Percentiles rank a stretch among this genome's conserved stretches.
phyloP scores from a whole-genome alignment of 331 rosid species.

The Malus hybrid region DNA sequence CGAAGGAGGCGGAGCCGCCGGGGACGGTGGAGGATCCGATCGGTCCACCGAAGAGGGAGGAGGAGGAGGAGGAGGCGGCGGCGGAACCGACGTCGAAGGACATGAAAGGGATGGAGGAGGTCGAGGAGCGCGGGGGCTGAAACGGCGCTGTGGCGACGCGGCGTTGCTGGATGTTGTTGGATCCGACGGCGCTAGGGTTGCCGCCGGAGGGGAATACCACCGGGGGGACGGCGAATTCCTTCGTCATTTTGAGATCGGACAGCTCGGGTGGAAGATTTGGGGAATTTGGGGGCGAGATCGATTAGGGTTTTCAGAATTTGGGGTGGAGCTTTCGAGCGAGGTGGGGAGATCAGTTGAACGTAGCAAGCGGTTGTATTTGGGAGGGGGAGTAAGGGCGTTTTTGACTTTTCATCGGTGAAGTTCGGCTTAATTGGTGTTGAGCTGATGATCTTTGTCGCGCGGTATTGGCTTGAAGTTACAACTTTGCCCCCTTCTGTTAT shows the following conservation, averaged over 20 bases:
- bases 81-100: conserved; percentile 87
- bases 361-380: background rate
- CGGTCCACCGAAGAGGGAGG: conserved; percentile 48
- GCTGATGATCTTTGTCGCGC: background rate
- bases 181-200: conserved; percentile 35
- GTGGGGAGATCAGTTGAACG: background rate
- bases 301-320: conserved; percentile 7
- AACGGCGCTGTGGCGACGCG: conserved; percentile 80
- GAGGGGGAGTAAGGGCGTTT: background rate
- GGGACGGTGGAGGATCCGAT: conserved; percentile 26
- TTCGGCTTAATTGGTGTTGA: background rate
- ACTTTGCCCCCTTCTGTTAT: background rate
- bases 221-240: conserved; percentile 76
- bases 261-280: background rate
- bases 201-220: conserved; percentile 76
- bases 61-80: conserved; percentile 53
- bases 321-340: conserved; percentile 4
- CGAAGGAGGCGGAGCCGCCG: conserved; percentile 44
- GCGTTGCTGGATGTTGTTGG: conserved; percentile 49
- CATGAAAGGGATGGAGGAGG: conserved; percentile 84
- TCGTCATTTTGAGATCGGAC: conserved; percentile 31
- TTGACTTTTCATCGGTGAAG: background rate
- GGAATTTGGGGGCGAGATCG: background rate
- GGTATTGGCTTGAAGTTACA: background rate
- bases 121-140: conserved; percentile 56